Evolutionary conservation across 2,329 filamentous ascomycete genomes (phyloP), one percentile per base, ranked within the genome.

Genomic region (Monilinia laxa): DNA sequence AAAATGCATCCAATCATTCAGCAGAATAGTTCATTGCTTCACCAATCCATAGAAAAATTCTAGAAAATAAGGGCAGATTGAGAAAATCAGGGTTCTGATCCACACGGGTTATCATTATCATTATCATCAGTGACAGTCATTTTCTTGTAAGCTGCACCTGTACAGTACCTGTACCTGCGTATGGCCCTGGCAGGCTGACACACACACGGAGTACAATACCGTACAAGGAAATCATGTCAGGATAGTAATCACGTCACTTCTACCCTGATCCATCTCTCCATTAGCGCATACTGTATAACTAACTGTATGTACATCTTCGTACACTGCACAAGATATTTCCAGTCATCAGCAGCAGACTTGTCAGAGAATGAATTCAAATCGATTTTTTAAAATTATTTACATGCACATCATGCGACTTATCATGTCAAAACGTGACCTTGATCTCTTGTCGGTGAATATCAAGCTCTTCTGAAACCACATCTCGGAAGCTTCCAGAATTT

Each of bases 401-500:
- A 51, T 16, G 11, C 49, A 52, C 49, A 23, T 52, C 49, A 52
- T 25, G n/a, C 11, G 25, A 52, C 4, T 25, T 23, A 25, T 25
- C 10, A 25, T 52, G 1, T n/a, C 49, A 28, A 60, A 60, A 60
- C 58, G 58, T 60, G 58, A 60, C 12, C 12, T 3, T 23, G 28
- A 49, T 12, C 42, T 60, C 12, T 23, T 51, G 28, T 23, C n/a
- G 14, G 28, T 60, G 45, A 60, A 28, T n/a, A 54, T 62, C 59
- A 62, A 62, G 54, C 59, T 40, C 31, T n/a, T 42, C n/a, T 54
- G 59, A 62, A 54, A 62, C 59, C 47, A 18, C 31, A 42, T 54
- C 16, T 28, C 59, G 47, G 47, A 53, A 54, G 35, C n/a, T 60
- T 38, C 42, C 42, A 60, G 57, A 16, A 40, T 28, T 18, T 14